Conservation (phyloP, 106 monocot species). For the Dactylorhiza incarnata region DNA sequence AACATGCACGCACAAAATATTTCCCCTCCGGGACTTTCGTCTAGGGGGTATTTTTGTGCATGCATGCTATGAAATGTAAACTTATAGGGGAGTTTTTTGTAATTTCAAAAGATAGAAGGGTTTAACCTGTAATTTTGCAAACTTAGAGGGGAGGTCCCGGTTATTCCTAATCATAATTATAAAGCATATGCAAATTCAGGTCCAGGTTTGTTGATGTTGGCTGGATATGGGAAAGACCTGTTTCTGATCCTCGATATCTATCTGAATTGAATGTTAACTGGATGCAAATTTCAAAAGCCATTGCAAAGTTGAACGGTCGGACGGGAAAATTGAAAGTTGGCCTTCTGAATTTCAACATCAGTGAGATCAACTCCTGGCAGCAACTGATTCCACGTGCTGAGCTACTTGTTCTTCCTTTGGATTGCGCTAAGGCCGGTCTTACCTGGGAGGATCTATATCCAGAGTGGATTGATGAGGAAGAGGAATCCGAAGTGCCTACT, state of each 20-base stretch:
- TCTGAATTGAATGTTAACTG: constrained; percentile 56
- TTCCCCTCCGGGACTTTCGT: too few relatives aligned
- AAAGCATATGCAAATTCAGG: constrained; percentile 11
- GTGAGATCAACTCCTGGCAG: constrained; percentile 67
- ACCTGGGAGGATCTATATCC: constrained; percentile 86
- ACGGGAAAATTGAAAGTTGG: constrained; percentile 30
- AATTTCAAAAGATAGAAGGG: neutral
- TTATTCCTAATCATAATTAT: neutral
- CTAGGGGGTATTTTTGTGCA: too few relatives aligned
- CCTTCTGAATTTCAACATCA: constrained; percentile 66
- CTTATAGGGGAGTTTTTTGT: too few relatives aligned
- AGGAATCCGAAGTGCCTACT: constrained; percentile 53
- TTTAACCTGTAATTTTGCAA: neutral
- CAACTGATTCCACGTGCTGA: constrained; percentile 33
- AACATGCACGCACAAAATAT: too few relatives aligned
- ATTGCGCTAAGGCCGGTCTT: constrained; percentile 28
- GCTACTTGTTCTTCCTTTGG: constrained; percentile 20
- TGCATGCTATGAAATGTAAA: too few relatives aligned
- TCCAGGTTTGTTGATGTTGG: constrained; percentile 37
- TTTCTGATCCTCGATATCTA: constrained; percentile 37
- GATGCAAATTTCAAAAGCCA: constrained; percentile 30
- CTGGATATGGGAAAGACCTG: constrained; percentile 49
- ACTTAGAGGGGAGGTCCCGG: neutral
- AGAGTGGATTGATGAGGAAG: constrained; percentile 97
- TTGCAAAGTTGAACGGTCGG: constrained; percentile 16